Evolutionary conservation across 148 eudicot species (phyloP).

Genomic region (Beta vulgaris): DNA sequence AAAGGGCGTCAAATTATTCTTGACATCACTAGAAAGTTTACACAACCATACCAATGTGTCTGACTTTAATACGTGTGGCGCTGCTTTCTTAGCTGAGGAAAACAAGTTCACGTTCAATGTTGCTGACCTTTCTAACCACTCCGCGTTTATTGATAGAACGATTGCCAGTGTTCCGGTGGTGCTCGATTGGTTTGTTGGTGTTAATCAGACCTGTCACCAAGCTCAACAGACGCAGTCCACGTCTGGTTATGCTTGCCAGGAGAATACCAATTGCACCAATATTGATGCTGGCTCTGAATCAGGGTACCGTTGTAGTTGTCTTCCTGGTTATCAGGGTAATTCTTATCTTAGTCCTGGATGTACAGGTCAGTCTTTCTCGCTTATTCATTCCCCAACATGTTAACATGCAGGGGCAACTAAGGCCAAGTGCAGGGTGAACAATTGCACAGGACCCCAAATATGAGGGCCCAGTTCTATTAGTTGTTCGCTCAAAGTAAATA

Average conservation of each 20-base stretch:
- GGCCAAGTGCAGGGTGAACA: no score
- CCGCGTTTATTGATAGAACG: conserved; percentile 9
- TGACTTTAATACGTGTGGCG: conserved; percentile 39
- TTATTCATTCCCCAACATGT: not conserved
- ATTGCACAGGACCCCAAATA: no score
- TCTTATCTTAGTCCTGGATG: conserved; percentile 30
- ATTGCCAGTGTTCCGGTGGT: conserved; percentile 28
- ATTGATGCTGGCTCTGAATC: not conserved
- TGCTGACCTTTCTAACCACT: conserved; percentile 39
- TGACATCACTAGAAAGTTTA: not conserved
- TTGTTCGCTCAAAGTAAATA: no score
- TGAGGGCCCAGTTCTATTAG: no score
- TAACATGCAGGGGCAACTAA: no score
- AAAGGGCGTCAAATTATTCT: conserved; percentile 28
- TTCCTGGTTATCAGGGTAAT: no score
- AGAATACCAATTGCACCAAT: conserved; percentile 25
- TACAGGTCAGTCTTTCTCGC: conserved; percentile 12
- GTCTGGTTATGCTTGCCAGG: conserved; percentile 18
- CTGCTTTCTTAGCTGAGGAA: conserved; percentile 45
- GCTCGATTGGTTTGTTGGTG: conserved; percentile 34
- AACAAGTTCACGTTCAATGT: conserved; percentile 31
- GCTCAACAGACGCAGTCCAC: conserved; percentile 10
- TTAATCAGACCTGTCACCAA: conserved; percentile 23
- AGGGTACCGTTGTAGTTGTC: conserved; percentile 35
- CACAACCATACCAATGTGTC: conserved; percentile 24